phyloP scores from a whole-genome alignment of 306 rosid genomes.

The Lotus japonicus region DNA sequence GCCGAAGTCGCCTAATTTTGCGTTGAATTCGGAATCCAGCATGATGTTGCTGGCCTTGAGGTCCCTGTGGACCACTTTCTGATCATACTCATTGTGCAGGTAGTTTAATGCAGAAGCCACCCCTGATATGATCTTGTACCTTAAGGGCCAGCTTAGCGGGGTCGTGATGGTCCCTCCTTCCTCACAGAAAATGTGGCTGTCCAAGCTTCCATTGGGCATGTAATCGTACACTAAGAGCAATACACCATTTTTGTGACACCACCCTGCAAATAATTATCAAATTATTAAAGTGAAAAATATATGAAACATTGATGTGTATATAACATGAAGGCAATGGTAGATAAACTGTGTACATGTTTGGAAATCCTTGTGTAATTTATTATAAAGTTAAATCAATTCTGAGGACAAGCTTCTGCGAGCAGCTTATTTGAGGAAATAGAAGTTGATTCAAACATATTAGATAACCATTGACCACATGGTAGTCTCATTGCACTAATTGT shows the following conservation, averaged over 20 bases:
- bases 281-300: background rate
- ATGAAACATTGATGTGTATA: background rate
- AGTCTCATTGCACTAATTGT: background rate
- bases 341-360: background rate
- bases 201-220: slow-evolving; percentile 87
- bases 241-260: slow-evolving; percentile 64
- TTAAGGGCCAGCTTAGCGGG: slow-evolving; percentile 49
- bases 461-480: background rate
- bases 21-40: slow-evolving; percentile 59
- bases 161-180: slow-evolving; percentile 25
- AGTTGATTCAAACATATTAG: too few relatives aligned
- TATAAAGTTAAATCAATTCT: too few relatives aligned
- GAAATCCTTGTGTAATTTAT: too few relatives aligned
- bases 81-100: slow-evolving; percentile 66
- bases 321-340: background rate
- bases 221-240: slow-evolving; percentile 63
- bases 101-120: slow-evolving; percentile 63
- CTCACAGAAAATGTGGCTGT: slow-evolving; percentile 56
- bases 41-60: slow-evolving; percentile 74
- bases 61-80: slow-evolving; percentile 63
- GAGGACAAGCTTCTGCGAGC: too few relatives aligned
- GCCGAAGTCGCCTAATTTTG: slow-evolving; percentile 65
- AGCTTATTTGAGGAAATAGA: too few relatives aligned
- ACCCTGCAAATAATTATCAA: slow-evolving; percentile 34
- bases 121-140: slow-evolving; percentile 57